Conservation (phyloP, 2,329 filamentous ascomycete genomes). For the Penicillium sp. region DNA sequence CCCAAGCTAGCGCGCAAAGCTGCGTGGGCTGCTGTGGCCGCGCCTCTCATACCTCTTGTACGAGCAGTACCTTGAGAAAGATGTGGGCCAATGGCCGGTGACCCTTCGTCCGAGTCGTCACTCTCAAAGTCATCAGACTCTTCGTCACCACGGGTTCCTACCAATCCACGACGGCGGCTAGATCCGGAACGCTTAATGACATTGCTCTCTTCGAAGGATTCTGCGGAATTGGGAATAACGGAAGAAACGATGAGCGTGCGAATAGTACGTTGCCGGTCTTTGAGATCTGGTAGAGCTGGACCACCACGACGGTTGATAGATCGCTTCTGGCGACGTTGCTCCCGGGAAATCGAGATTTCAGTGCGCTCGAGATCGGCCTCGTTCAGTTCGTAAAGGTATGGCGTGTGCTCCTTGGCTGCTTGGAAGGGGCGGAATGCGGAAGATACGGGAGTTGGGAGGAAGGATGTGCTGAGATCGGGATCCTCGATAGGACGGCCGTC, state of each 20-base stretch:
- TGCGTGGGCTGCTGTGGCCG: slow-evolving; percentile 83
- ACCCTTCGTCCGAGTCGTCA: slow-evolving; percentile 84
- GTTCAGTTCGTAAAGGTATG: slow-evolving; percentile 91
- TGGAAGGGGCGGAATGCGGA: slow-evolving; percentile 88
- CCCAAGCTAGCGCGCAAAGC: slow-evolving; percentile 77
- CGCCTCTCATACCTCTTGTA: slow-evolving; percentile 86
- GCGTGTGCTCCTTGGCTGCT: slow-evolving; percentile 90
- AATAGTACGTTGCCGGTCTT: slow-evolving; percentile 91
- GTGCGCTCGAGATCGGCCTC: slow-evolving; percentile 88
- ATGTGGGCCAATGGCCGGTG: slow-evolving; percentile 77
- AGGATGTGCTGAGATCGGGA: slow-evolving; percentile 81
- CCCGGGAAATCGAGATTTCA: slow-evolving; percentile 89
- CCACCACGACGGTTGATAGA: slow-evolving; percentile 93
- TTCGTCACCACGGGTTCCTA: slow-evolving; percentile 65
- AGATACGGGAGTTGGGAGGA: slow-evolving; percentile 82
- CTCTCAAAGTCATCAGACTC: slow-evolving; percentile 92
- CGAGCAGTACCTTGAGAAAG: slow-evolving; percentile 74
- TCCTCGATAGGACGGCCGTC: slow-evolving; percentile 94
- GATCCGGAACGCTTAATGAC: slow-evolving; percentile 80
- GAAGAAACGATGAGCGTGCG: slow-evolving; percentile 91
- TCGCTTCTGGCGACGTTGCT: slow-evolving; percentile 92
- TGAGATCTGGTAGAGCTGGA: slow-evolving; percentile 91
- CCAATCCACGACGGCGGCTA: slow-evolving; percentile 63
- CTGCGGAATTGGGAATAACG: slow-evolving; percentile 84
- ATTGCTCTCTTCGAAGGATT: slow-evolving; percentile 80